Conservation (phyloP, 129 eudicot genomes). For the Centrapalus pauciflorus region DNA sequence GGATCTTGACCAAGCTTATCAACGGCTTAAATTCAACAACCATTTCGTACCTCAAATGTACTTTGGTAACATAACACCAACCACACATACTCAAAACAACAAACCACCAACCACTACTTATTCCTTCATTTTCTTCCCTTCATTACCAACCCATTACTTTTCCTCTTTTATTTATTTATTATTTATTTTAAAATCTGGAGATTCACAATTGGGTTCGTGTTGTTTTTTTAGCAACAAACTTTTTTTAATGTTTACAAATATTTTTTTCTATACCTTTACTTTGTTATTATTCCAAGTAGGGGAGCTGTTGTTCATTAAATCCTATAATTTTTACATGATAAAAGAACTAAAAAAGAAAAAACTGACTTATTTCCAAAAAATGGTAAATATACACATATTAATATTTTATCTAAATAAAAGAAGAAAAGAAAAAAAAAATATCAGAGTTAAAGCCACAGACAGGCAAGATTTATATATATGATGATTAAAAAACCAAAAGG, state of each 20-base stretch:
- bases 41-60: slow-evolving; percentile 16
- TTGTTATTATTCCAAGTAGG: too few relatives aligned
- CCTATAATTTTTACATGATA: too few relatives aligned
- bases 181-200: too few relatives aligned
- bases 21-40: slow-evolving; percentile 7
- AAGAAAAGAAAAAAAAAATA: background rate
- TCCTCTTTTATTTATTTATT: too few relatives aligned
- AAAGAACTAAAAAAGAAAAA: too few relatives aligned
- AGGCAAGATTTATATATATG: background rate
- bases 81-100: slow-evolving; percentile 8
- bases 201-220: too few relatives aligned
- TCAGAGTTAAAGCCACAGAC: slow-evolving; percentile 10
- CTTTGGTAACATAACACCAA: slow-evolving; percentile 9
- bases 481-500: background rate
- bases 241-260: too few relatives aligned
- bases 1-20: background rate
- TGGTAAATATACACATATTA: background rate
- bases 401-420: background rate
- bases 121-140: background rate
- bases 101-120: background rate
- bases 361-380: too few relatives aligned
- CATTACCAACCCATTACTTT: background rate
- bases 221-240: too few relatives aligned
- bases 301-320: too few relatives aligned
- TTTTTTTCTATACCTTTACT: too few relatives aligned